phyloP scores from a whole-genome alignment of 1,284 basidiomycete genomes.

The Pulchroboletus neoregius region DNA sequence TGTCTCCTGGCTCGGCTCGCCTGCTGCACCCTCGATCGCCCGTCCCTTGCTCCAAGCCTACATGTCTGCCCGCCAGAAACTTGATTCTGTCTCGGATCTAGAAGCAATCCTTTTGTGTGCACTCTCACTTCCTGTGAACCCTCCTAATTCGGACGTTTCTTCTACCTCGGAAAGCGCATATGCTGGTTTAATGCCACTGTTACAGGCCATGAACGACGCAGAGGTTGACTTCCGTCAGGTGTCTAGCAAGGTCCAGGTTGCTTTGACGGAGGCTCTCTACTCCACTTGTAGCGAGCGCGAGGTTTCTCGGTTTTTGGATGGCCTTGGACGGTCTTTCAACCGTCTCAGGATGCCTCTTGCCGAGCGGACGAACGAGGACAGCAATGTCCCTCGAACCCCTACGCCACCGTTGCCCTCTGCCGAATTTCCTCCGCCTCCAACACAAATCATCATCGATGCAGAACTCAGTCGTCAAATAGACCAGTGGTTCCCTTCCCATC shows the following conservation, averaged over 20 bases:
- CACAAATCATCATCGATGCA: constrained; percentile 21
- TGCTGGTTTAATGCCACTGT: constrained; percentile 21
- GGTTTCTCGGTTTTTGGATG: constrained; percentile 26
- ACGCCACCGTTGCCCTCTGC: constrained; percentile 12
- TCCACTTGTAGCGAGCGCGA: constrained; percentile 17
- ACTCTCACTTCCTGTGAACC: constrained; percentile 19
- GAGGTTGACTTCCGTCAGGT: constrained; percentile 20
- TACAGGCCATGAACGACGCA: constrained; percentile 21
- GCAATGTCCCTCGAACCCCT: constrained; percentile 6
- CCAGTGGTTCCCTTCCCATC: constrained; percentile 37
- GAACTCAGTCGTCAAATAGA: constrained; percentile 39
- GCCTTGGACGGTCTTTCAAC: constrained; percentile 19
- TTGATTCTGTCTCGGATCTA: constrained; percentile 26
- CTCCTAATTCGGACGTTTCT: constrained; percentile 2
- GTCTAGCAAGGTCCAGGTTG: constrained; percentile 20
- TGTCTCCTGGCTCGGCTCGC: constrained; percentile 16
- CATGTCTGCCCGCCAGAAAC: constrained; percentile 22
- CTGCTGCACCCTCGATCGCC: constrained; percentile 15
- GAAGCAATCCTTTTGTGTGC: constrained; percentile 31
- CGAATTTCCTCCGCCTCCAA: constrained; percentile 15
- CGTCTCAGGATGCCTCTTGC: constrained; percentile 23
- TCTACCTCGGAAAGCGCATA: constrained; percentile 13
- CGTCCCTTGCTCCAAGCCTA: constrained; percentile 30
- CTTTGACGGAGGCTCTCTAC: constrained; percentile 28
- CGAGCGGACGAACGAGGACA: constrained; percentile 14